Percentiles rank a stretch among this genome's conserved stretches.
Evolutionary conservation across 352 stramenopile species (phyloP).

Genomic region (Phytophthora rubi): DNA sequence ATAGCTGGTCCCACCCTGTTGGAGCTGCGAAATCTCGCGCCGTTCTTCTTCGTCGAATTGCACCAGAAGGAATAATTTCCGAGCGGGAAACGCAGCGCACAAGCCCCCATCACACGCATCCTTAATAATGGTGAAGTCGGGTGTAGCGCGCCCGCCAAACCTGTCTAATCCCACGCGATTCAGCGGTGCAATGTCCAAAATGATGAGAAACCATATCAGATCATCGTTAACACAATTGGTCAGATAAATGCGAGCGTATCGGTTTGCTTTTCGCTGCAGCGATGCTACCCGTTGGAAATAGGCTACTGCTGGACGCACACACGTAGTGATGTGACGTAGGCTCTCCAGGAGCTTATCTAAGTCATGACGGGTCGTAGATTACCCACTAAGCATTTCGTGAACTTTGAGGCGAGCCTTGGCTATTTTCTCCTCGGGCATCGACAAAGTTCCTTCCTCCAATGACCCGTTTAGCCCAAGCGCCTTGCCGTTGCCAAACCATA

Average conservation of each 20-base stretch:
- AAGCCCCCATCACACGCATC: neutral
- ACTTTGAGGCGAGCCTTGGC: neutral
- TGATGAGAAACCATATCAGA: neutral
- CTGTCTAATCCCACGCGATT: neutral
- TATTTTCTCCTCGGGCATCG: neutral
- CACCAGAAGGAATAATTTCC: neutral
- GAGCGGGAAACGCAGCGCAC: neutral
- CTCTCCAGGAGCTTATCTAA: neutral
- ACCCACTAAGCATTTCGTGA: neutral
- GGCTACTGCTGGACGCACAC: neutral
- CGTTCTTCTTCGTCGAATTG: neutral
- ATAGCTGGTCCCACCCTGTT: too few relatives aligned
- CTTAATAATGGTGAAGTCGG: neutral
- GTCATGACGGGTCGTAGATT: neutral
- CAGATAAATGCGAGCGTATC: neutral
- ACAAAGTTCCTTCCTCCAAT: neutral
- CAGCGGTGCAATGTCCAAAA: neutral
- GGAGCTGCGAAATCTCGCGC: too few relatives aligned
- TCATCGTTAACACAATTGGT: neutral
- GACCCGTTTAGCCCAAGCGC: neutral
- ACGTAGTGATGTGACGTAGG: neutral
- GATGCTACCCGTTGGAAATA: neutral
- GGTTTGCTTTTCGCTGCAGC: neutral
- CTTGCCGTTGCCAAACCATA: neutral
- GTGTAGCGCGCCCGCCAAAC: neutral